Evolutionary conservation across 1,139 yeast genomes (phyloP).

Genomic region (Taphrina wiesneri): DNA sequence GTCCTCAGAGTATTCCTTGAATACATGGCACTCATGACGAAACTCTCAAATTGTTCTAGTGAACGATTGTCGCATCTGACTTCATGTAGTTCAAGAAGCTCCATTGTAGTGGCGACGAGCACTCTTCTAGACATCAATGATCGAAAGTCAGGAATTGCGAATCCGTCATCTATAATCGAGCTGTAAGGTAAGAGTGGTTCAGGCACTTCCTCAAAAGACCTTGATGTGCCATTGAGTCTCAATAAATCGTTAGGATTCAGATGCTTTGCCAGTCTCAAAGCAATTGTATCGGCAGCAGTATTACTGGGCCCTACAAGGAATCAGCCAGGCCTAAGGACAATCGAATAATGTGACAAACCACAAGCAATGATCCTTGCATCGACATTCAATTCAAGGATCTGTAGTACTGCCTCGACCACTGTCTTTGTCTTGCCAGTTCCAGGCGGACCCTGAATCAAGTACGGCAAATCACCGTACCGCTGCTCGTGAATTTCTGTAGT

Average conservation of each 20-base stretch:
- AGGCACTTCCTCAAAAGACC: constrained; percentile 39
- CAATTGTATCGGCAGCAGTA: constrained; percentile 40
- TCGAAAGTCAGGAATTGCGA: constrained; percentile 36
- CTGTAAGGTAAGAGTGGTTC: constrained; percentile 37
- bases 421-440: constrained; percentile 41
- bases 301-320: constrained; percentile 35
- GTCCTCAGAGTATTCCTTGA: background rate
- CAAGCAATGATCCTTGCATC: constrained; percentile 21
- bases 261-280: constrained; percentile 35
- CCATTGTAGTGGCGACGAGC: constrained; percentile 38
- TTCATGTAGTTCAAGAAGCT: constrained; percentile 34
- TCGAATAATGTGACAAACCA: constrained; percentile 34
- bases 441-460: constrained; percentile 39
- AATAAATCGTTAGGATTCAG: constrained; percentile 35
- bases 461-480: constrained; percentile 37
- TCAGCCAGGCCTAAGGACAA: background rate
- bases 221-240: constrained; percentile 33
- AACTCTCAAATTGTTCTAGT: constrained; percentile 31
- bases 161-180: constrained; percentile 35
- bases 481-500: constrained; percentile 33
- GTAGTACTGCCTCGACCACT: constrained; percentile 37
- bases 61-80: constrained; percentile 37
- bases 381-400: constrained; percentile 30
- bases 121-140: constrained; percentile 34
- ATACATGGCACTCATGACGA: constrained; percentile 8